Conservation (phyloP, 2,329 filamentous ascomycete genomes). For the Colletotrichum filicis region DNA sequence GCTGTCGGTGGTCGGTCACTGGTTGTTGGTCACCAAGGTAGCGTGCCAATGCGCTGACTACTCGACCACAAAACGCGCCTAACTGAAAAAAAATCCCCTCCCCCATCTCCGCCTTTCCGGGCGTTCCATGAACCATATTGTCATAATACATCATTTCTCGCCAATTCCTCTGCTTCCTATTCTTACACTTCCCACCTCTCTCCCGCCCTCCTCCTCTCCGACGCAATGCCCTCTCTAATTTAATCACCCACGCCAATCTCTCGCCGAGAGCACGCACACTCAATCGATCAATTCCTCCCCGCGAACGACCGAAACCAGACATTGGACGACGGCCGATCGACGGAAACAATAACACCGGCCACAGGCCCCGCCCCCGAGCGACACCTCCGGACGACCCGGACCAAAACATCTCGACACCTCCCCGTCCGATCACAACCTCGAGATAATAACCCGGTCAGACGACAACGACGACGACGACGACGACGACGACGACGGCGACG, state of each 20-base stretch:
- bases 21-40: background rate
- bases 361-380: background rate
- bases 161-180: background rate
- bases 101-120: slow-evolving; percentile 21
- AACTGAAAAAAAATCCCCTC: background rate
- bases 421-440: background rate
- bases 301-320: background rate
- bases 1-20: background rate
- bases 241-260: background rate
- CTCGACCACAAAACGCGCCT: background rate
- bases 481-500: background rate
- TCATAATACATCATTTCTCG: slow-evolving; percentile 13
- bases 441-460: background rate
- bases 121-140: background rate
- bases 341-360: background rate
- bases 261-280: background rate
- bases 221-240: slow-evolving; percentile 10
- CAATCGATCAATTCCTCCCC: background rate
- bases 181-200: background rate
- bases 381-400: slow-evolving; percentile 6
- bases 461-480: background rate
- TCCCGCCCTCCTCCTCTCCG: background rate
- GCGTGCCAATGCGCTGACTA: slow-evolving; percentile 13
- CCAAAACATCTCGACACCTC: background rate
- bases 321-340: background rate